phyloP scores from a whole-genome alignment of 352 stramenopile genomes.

The Pythium scleroteichum region DNA sequence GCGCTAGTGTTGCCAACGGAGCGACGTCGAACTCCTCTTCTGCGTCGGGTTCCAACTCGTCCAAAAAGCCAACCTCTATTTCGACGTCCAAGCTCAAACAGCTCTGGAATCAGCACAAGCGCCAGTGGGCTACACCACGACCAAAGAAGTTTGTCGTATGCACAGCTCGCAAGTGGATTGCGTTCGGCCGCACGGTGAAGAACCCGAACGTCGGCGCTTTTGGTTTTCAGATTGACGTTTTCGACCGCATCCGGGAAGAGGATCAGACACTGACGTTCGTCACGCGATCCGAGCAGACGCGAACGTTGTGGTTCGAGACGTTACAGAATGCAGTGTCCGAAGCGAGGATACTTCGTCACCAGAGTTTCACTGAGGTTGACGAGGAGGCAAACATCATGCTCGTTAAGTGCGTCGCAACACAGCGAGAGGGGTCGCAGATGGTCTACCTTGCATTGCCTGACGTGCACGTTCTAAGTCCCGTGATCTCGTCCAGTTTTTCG shows the following conservation, averaged over 20 bases:
- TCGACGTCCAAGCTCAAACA: constrained; percentile 60
- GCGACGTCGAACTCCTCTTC: background rate
- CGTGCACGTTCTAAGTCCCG: constrained; percentile 53
- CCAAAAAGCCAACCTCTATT: constrained; percentile 29
- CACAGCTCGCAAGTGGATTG: constrained; percentile 76
- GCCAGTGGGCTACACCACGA: constrained; percentile 51
- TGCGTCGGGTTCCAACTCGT: constrained; percentile 2
- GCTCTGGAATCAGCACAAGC: constrained; percentile 57
- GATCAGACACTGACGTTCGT: constrained; percentile 80
- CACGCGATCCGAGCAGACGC: constrained; percentile 50
- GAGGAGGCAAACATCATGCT: constrained; percentile 61
- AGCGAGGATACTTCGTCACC: constrained; percentile 42
- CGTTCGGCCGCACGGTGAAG: constrained; percentile 71
- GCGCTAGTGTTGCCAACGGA: background rate
- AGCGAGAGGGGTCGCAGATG: constrained; percentile 35
- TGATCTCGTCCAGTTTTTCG: constrained; percentile 67
- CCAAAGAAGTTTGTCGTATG: constrained; percentile 71
- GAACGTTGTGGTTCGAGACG: constrained; percentile 60
- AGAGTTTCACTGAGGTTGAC: constrained; percentile 61
- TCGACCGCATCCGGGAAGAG: constrained; percentile 70
- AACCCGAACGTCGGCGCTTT: constrained; percentile 64
- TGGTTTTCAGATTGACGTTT: constrained; percentile 79
- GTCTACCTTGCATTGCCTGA: constrained; percentile 60
- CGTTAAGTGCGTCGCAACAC: constrained; percentile 65
- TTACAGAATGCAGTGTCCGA: constrained; percentile 52